Evolutionary conservation across 1,284 basidiomycete genomes (phyloP).

Genomic region (Naganishia sp.): DNA sequence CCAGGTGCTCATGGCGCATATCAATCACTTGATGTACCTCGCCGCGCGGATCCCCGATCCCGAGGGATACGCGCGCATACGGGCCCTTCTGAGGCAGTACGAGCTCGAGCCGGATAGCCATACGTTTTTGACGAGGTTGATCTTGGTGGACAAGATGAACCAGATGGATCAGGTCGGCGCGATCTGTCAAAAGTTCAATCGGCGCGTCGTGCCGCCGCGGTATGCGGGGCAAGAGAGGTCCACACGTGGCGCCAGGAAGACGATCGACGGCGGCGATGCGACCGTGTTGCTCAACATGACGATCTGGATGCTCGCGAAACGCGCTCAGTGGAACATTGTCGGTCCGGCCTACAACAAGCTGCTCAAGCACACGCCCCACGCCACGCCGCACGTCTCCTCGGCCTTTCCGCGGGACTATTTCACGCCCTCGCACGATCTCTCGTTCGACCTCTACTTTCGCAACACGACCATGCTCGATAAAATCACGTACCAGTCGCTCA

Average conservation of each 20-base stretch:
- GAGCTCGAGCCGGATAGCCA: conserved; percentile 38
- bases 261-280: conserved; percentile 16
- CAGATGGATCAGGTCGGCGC: conserved; percentile 31
- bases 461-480: conserved; percentile 16
- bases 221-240: neutral
- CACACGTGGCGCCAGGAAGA: neutral
- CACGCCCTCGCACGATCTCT: conserved; percentile 24
- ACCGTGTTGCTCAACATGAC: conserved; percentile 58
- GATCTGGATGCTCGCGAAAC: conserved; percentile 65
- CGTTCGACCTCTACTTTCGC: conserved; percentile 20
- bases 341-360: conserved; percentile 65
- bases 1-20: conserved; percentile 26
- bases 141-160: conserved; percentile 35
- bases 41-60: conserved; percentile 37
- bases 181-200: conserved; percentile 21
- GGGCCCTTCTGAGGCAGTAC: conserved; percentile 35
- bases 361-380: conserved; percentile 53
- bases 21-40: conserved; percentile 45
- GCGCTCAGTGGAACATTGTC: conserved; percentile 61
- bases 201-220: neutral
- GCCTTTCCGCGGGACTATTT: conserved; percentile 25
- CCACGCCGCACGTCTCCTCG: conserved; percentile 34
- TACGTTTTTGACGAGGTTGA: conserved; percentile 36
- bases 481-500: conserved; percentile 52
- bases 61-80: conserved; percentile 38